phyloP scores from a whole-genome alignment of 768 basidiomycete species.

The Favolaschia claudopus region DNA sequence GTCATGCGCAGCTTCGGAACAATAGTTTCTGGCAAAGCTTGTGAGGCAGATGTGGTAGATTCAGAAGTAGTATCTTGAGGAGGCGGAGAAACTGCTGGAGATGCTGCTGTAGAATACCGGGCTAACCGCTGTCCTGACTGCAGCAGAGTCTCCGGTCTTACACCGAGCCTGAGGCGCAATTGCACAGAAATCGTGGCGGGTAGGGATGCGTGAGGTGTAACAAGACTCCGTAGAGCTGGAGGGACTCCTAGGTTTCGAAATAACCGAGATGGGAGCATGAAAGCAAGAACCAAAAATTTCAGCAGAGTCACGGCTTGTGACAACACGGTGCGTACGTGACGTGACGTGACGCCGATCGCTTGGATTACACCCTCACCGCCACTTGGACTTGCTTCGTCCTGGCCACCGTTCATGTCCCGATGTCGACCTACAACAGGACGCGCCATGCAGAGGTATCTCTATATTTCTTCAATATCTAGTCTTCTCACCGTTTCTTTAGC shows the following conservation, averaged over 20 bases:
- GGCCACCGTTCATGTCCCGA: constrained; percentile 39
- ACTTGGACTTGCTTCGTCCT: neutral
- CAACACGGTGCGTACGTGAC: neutral
- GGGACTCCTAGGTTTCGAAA: constrained; percentile 54
- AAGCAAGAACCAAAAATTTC: neutral
- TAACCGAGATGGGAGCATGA: constrained; percentile 57
- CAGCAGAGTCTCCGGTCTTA: constrained; percentile 11
- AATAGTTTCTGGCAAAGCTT: constrained; percentile 45
- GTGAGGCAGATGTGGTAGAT: constrained; percentile 31
- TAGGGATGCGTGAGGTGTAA: constrained; percentile 44
- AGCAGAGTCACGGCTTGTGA: neutral
- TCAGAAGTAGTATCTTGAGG: constrained; percentile 14
- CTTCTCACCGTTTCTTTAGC: constrained; percentile 39
- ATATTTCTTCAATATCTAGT: neutral
- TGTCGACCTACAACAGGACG: constrained; percentile 79
- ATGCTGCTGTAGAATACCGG: constrained; percentile 27
- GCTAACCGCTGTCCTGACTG: constrained; percentile 24
- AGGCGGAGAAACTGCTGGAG: constrained; percentile 16
- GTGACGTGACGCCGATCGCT: constrained; percentile 10
- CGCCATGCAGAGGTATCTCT: constrained; percentile 53
- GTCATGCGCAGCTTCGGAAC: constrained; percentile 78
- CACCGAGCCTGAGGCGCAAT: constrained; percentile 33
- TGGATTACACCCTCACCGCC: constrained; percentile 8
- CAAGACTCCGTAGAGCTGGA: constrained; percentile 50
- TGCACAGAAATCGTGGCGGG: constrained; percentile 43